Evolutionary conservation across 1,284 basidiomycete genomes (phyloP), one percentile per base, ranked within the genome.

Genomic region (Marasmius sp.): DNA sequence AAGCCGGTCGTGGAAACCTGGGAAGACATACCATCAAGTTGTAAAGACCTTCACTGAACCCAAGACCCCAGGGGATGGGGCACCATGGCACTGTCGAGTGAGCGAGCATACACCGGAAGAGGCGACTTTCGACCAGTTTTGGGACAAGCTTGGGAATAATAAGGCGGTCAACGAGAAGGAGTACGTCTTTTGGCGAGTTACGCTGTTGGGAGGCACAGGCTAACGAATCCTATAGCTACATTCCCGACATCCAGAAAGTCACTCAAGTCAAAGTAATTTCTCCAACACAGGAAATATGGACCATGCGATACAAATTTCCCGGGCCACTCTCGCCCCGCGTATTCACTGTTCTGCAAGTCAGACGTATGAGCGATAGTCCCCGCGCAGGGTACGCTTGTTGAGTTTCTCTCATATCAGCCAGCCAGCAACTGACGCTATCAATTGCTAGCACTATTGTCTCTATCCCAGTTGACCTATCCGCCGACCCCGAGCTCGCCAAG

Each of bases 291-390:
- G 76, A 80, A 22, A 85, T 92, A 61, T 92, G 89, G 90, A 83
- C 87, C 0, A 67, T 89, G 62, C 85, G 85, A 70, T 93, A 93
- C 73, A 87, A 81, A 6, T 89, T 92, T 72, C 77, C 84, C 0
- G 82, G 87, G 2, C 85, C 88, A 0, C 75, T 93, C 16, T 87
- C 89, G 3, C 85, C 89, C 10, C 84, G 91, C 12, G 82, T 90
- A 20, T 93, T 92, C 72, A 92, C 90, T 1, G 88, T 88, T 36
- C 73, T 92, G 34, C 89, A 91, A 70, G 81, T 87, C 16, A 77
- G 78, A 7, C 79, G 85, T 64, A 73, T 88, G 34, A 75, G 78
- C 52, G 72, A 73, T 14, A 74, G 79, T 51, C 82, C 83, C 27
- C 81, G 79, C 61, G 81, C 78, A 49, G 89, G 88, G 89, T 90